phyloP scores from a whole-genome alignment of 495 filamentous ascomycete species.

The Aspergillus olivimuriae region DNA sequence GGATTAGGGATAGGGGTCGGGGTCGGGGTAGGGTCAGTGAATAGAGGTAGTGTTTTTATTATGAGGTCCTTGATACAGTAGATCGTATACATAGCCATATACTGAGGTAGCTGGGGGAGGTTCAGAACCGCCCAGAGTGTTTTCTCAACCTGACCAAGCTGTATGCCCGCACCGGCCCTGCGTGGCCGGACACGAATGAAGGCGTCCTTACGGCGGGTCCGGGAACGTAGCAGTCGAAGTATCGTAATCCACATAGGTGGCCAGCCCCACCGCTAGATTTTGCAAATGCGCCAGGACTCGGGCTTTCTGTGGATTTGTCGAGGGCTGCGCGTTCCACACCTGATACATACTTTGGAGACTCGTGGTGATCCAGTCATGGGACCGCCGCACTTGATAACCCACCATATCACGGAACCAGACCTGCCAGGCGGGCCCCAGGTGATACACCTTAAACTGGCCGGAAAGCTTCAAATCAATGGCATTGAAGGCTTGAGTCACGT shows the following conservation, averaged over 20 bases:
- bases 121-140: too few relatives aligned
- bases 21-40: too few relatives aligned
- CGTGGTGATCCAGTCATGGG: background rate
- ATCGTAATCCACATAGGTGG: background rate
- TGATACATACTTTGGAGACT: background rate
- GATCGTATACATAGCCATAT: too few relatives aligned
- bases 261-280: background rate
- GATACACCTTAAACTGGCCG: background rate
- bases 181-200: too few relatives aligned
- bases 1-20: too few relatives aligned
- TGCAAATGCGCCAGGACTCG: background rate
- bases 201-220: too few relatives aligned
- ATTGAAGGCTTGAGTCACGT: background rate
- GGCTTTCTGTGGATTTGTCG: background rate
- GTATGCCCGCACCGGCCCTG: too few relatives aligned
- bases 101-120: too few relatives aligned
- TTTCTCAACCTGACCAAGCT: too few relatives aligned
- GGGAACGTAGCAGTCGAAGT: background rate
- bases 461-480: too few relatives aligned
- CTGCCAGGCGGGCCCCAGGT: background rate
- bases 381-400: background rate
- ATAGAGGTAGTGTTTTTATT: too few relatives aligned
- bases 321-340: background rate
- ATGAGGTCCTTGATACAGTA: too few relatives aligned
- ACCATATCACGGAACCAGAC: background rate